Percentiles rank a stretch among this genome's conserved stretches.
These are phyloP conservation scores for Xylaria arbuscula DNA, from an alignment of 2,329 filamentous ascomycete species.

Conservation along the genomic window DNA sequence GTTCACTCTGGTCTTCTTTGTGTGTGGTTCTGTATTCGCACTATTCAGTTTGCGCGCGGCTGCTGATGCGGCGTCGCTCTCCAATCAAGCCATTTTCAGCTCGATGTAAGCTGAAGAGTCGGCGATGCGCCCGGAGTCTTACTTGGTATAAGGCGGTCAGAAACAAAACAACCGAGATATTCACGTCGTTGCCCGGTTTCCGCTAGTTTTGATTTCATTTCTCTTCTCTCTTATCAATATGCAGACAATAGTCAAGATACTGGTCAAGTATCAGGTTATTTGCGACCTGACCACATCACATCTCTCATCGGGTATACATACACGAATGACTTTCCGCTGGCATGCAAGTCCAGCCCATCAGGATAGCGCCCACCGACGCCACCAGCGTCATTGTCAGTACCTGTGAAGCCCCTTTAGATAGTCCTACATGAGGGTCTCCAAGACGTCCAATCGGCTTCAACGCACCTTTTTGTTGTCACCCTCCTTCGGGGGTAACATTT, in stretches of 20 bases:
- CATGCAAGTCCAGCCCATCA: constrained; percentile 20
- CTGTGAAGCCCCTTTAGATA: constrained; percentile 5
- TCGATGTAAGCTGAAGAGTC: constrained; percentile 12
- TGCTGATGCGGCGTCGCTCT: constrained; percentile 16
- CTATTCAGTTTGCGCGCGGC: constrained; percentile 28
- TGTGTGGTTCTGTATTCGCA: neutral
- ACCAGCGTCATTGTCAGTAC: constrained; percentile 27
- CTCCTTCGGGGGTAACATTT: constrained; percentile 22
- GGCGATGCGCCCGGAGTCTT: constrained; percentile 8
- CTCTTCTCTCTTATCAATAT: constrained; percentile 3
- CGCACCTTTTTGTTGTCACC: constrained; percentile 16
- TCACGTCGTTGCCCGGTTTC: neutral
- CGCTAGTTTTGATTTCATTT: neutral
- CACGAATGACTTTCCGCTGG: constrained; percentile 6
- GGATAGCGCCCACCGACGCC: constrained; percentile 24
- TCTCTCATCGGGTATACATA: constrained; percentile 9
- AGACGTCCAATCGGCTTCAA: constrained; percentile 25
- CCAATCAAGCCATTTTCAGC: constrained; percentile 35
- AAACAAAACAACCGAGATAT: neutral
- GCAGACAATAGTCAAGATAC: neutral
- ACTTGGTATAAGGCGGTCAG: neutral
- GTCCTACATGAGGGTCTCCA: constrained; percentile 21
- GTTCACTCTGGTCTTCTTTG: too few relatives aligned
- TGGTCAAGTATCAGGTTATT: constrained; percentile 3
- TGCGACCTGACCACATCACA: constrained; percentile 6